Percentiles rank a stretch among this genome's conserved stretches.
phyloP scores from a whole-genome alignment of 148 eudicot genomes.

The Vaccinium vitisidaea region DNA sequence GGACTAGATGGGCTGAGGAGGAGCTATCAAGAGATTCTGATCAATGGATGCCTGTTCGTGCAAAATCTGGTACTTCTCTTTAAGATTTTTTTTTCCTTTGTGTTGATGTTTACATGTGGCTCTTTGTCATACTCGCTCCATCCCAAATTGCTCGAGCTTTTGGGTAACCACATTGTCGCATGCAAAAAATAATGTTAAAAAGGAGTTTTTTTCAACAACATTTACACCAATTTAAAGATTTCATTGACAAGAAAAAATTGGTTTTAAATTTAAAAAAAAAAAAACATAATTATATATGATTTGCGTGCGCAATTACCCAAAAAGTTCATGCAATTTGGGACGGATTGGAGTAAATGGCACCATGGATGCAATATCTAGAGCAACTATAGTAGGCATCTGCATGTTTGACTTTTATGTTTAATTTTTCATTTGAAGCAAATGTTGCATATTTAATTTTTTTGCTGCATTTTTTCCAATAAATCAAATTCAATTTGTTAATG shows the following conservation, averaged over 20 bases:
- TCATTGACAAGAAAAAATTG: too few species aligned
- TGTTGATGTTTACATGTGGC: neutral
- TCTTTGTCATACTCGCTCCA: slow-evolving; percentile 2
- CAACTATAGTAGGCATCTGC: neutral
- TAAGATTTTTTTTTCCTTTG: slow-evolving; percentile 1
- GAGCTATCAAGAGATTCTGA: slow-evolving; percentile 66
- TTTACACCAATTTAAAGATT: too few species aligned
- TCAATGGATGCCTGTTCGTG: slow-evolving; percentile 86
- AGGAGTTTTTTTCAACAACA: too few species aligned
- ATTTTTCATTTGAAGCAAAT: neutral
- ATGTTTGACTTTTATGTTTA: neutral
- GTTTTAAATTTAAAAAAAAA: too few species aligned
- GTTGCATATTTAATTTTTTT: neutral
- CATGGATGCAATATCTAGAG: neutral
- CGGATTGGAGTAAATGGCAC: slow-evolving; percentile 15
- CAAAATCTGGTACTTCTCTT: slow-evolving; percentile 45
- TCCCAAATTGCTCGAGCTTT: too few species aligned
- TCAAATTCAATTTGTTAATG: neutral
- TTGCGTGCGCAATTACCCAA: too few species aligned
- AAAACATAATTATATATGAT: too few species aligned
- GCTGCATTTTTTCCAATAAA: neutral
- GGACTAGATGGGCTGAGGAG: slow-evolving; percentile 86
- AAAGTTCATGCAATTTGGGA: too few species aligned
- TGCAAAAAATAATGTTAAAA: too few species aligned
- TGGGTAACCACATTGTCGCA: too few species aligned